Evolutionary conservation across 1,139 yeast genomes (phyloP), one percentile per base, ranked within the genome.

Genomic region (Scheffersomyces illinoinensis): DNA sequence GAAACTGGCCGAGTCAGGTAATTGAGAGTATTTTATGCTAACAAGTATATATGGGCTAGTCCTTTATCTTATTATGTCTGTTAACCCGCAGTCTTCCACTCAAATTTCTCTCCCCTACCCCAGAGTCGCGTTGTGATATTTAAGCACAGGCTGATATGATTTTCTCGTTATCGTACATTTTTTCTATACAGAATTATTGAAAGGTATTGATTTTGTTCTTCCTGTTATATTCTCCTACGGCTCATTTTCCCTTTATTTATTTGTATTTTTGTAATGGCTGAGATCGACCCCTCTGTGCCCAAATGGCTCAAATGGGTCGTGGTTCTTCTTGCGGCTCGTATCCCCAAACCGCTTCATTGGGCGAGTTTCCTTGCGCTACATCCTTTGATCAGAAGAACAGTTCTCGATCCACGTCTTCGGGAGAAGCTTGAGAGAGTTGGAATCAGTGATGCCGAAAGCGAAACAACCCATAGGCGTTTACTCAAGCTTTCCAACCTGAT

Each of bases 341-440:
- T 72, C 5, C 69, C 68, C 12, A 68, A 70, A n/a, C 72, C 81
- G 4, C 52, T 71, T 10, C 64, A 61, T 43, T 76, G 77, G 77
- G 62, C 81, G 7, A 70, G 73, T 58, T 77, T 78, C 59, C 59
- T 78, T 17, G 59, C 76, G 4, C 68, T 77, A 54, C 77, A 79
- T 60, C 80, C 79, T 21, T 59, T 68, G 47, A 71, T 76, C 47
- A 66, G 74, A 46, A 60, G 59, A 56, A 48, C 51, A 2, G 26
- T 48, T 6, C 51, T 48, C 18, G 51, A 55, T 77, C 81, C 61
- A 74, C 70, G 2, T 88, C 89, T 51, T 75, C 83, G 0, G 82
- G 82, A 50, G 76, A 69, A 1, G 88, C 84, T n/a, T 80, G 84
- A 66, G 81, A 80, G 19, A 85, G 70, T 54, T 81, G 24, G 24